A percentile compares a stretch with the other conserved stretches of the same genome.
phyloP scores from a whole-genome alignment of 768 basidiomycete genomes.

The Sarcodon sp. region DNA sequence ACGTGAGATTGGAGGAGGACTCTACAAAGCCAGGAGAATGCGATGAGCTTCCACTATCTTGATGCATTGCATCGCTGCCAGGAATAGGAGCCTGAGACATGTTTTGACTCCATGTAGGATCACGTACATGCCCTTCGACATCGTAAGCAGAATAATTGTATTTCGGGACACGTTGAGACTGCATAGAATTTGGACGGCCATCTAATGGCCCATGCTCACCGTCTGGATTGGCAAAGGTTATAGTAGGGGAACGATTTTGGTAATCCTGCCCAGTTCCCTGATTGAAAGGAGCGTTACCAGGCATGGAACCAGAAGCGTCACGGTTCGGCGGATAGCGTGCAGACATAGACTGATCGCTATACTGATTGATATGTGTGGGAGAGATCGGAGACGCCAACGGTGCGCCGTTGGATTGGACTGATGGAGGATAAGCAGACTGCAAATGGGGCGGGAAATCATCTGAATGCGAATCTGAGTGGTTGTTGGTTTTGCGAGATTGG shows the following conservation, averaged over 20 bases:
- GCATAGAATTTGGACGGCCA: constrained; percentile 17
- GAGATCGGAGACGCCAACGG: constrained; percentile 15
- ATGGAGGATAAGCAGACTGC: constrained; percentile 24
- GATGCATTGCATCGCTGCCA: constrained; percentile 26
- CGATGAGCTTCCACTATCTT: constrained; percentile 28
- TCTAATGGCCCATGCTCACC: constrained; percentile 16
- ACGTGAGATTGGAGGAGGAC: constrained; percentile 38
- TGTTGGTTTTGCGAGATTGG: constrained; percentile 1
- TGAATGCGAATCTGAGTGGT: constrained; percentile 15
- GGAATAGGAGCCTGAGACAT: constrained; percentile 21
- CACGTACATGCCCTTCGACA: constrained; percentile 20
- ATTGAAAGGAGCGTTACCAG: constrained; percentile 29
- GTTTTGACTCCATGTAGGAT: constrained; percentile 12
- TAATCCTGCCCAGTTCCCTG: constrained; percentile 25
- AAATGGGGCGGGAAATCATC: constrained; percentile 29
- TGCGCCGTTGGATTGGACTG: constrained; percentile 8
- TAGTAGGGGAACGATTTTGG: constrained; percentile 33
- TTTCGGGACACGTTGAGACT: constrained; percentile 32
- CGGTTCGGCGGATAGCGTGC: constrained; percentile 40
- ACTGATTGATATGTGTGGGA: constrained; percentile 15
- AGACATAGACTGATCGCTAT: constrained; percentile 30
- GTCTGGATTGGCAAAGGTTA: constrained; percentile 22
- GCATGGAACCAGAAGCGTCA: constrained; percentile 27
- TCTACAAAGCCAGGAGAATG: constrained; percentile 42
- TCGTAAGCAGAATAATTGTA: constrained; percentile 35